phyloP scores from a whole-genome alignment of 192 early-diverging fungal species.

The Coemansia sp. region DNA sequence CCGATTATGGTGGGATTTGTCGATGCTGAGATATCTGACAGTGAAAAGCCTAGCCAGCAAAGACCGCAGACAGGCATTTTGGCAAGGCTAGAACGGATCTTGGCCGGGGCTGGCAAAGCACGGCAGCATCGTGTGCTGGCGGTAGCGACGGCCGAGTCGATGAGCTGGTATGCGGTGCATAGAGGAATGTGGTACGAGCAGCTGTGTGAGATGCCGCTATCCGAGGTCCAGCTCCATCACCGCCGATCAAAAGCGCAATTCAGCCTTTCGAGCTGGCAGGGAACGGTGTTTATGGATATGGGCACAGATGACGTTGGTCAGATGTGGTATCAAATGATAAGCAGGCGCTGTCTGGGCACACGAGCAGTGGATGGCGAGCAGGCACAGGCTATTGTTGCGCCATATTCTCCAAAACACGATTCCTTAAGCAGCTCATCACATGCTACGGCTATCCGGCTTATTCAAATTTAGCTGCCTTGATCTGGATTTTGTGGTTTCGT shows the following conservation, averaged over 20 bases:
- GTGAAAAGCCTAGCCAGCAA: not conserved
- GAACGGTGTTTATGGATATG: constrained; percentile 28
- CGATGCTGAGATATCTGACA: constrained; percentile 20
- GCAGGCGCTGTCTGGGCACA: not conserved
- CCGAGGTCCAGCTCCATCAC: not conserved
- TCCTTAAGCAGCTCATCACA: constrained; percentile 11
- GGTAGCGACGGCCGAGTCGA: constrained; percentile 15
- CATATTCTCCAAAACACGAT: not conserved
- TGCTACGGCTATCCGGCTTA: constrained; percentile 12
- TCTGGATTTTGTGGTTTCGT: too few species aligned
- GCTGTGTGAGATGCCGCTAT: constrained; percentile 3
- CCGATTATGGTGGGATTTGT: constrained; percentile 33
- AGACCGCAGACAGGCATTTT: constrained; percentile 7
- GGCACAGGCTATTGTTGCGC: constrained; percentile 2
- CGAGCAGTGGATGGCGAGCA: not conserved
- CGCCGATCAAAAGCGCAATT: constrained; percentile 4
- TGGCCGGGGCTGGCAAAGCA: not conserved
- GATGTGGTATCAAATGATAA: constrained; percentile 13
- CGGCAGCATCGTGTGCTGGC: constrained; percentile 15
- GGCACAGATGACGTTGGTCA: constrained; percentile 18
- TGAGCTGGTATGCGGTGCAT: constrained; percentile 19
- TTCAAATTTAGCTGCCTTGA: constrained; percentile 7
- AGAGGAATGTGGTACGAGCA: constrained; percentile 8
- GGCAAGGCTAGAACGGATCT: constrained; percentile 8
- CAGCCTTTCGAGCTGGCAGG: constrained; percentile 14